phyloP scores from a whole-genome alignment of 768 basidiomycete species.

The Calocybe cyanea region DNA sequence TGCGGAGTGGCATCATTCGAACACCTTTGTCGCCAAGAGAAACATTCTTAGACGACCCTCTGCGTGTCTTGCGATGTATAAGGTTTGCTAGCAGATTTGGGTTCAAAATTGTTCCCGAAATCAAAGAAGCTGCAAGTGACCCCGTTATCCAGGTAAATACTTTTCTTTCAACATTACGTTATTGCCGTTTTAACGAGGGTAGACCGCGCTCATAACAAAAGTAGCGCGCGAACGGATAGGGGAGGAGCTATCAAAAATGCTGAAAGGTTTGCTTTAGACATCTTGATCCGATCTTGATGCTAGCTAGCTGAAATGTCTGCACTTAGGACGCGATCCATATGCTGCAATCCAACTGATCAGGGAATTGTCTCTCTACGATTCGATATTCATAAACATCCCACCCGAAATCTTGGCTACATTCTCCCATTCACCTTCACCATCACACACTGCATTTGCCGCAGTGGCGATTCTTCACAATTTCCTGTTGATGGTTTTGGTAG shows the following conservation, averaged over 20 bases:
- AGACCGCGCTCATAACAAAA: constrained; percentile 69
- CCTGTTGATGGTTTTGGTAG: constrained; percentile 88
- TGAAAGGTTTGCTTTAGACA: constrained; percentile 56
- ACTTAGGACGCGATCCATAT: constrained; percentile 75
- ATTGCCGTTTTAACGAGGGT: constrained; percentile 16
- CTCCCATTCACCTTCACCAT: constrained; percentile 34
- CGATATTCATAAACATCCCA: constrained; percentile 60
- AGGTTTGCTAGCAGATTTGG: constrained; percentile 91
- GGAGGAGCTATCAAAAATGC: constrained; percentile 91
- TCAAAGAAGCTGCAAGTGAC: constrained; percentile 60
- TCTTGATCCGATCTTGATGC: constrained; percentile 3
- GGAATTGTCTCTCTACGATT: constrained; percentile 62
- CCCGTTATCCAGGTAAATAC: constrained; percentile 54
- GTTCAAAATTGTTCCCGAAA: constrained; percentile 68
- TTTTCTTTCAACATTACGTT: not conserved
- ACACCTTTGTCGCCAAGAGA: constrained; percentile 84
- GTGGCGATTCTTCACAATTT: constrained; percentile 57
- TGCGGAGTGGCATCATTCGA: constrained; percentile 72
- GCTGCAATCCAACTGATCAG: constrained; percentile 73
- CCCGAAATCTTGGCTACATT: constrained; percentile 36
- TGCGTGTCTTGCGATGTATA: constrained; percentile 87
- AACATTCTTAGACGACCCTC: constrained; percentile 92
- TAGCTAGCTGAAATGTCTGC: not conserved
- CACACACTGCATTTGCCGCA: constrained; percentile 48
- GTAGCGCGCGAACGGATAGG: constrained; percentile 91